Conservation (phyloP, 208 protist genomes). For the Trypanosoma theileri region DNA sequence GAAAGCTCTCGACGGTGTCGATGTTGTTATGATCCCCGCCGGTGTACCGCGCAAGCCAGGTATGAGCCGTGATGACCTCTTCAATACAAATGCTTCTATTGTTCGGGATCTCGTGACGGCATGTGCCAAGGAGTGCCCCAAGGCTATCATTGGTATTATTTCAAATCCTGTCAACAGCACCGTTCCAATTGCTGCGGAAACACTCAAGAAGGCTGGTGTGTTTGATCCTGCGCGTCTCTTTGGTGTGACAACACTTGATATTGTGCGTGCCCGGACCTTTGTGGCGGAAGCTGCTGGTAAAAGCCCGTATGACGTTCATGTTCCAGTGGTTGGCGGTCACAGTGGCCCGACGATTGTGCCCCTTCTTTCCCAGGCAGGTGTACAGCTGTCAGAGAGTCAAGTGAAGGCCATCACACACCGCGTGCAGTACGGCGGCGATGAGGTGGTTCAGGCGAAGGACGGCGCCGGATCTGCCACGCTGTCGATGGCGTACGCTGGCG, state of each 20-base stretch:
- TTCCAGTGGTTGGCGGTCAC: conserved; percentile 94
- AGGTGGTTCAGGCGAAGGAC: conserved; percentile 89
- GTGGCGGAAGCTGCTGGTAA: conserved; percentile 55
- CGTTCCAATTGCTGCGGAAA: conserved; percentile 93
- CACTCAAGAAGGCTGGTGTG: conserved; percentile 80
- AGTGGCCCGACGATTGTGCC: conserved; percentile 94
- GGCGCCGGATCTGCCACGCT: conserved; percentile 86
- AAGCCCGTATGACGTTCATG: conserved; percentile 60
- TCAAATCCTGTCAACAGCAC: conserved; percentile 96
- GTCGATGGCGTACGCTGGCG: conserved; percentile 53
- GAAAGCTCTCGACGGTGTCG: conserved; percentile 65
- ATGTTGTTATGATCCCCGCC: conserved; percentile 93
- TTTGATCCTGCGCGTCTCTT: conserved; percentile 87
- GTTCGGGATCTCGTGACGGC: conserved; percentile 84
- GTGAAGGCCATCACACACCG: conserved; percentile 79
- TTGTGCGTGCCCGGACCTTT: conserved; percentile 85
- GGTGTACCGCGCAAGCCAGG: conserved; percentile 95
- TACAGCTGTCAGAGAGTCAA: conserved; percentile 54
- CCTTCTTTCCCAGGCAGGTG: conserved; percentile 74
- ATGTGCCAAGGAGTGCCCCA: conserved; percentile 81
- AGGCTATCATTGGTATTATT: conserved; percentile 91
- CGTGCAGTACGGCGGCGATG: conserved; percentile 82
- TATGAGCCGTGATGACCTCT: conserved; percentile 96
- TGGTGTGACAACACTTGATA: conserved; percentile 93
- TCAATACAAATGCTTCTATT: conserved; percentile 94